Conservation (phyloP, 352 stramenopile genomes). For the Thalassiosira livingstoniorum region DNA sequence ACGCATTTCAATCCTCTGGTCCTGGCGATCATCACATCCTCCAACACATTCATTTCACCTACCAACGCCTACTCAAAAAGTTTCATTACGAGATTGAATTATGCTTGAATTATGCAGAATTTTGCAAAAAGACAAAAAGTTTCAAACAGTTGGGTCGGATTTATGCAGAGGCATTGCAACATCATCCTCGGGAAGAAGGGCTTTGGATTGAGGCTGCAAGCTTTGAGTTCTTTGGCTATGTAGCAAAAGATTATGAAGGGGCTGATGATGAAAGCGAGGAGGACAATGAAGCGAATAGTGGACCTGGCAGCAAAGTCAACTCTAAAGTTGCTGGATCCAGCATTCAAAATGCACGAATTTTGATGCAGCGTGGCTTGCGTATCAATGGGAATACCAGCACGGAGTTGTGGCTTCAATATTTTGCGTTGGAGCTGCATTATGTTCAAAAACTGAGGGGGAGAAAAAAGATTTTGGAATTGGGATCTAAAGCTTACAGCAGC, state of each 20-base stretch:
- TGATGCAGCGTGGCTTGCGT: conserved; percentile 80
- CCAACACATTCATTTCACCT: conserved; percentile 82
- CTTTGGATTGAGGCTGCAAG: conserved; percentile 83
- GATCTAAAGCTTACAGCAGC: not conserved
- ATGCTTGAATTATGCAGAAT: conserved; percentile 76
- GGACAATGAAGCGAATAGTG: conserved; percentile 13
- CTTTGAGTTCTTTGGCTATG: conserved; percentile 81
- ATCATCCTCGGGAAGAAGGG: conserved; percentile 74
- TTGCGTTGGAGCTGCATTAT: conserved; percentile 84
- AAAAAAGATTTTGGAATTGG: conserved; percentile 66
- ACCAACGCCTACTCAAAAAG: conserved; percentile 74
- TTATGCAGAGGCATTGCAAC: conserved; percentile 79
- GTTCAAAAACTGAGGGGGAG: conserved; percentile 76
- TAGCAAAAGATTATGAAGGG: conserved; percentile 34
- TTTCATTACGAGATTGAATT: conserved; percentile 76
- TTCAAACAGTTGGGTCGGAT: conserved; percentile 66
- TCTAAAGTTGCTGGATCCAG: conserved; percentile 49
- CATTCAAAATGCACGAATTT: conserved; percentile 75
- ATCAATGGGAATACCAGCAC: conserved; percentile 67
- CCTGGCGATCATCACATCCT: conserved; percentile 80
- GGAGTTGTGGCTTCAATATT: conserved; percentile 83
- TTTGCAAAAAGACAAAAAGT: conserved; percentile 67
- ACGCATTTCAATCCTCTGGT: conserved; percentile 51
- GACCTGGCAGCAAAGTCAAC: no score
- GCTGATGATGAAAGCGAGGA: conserved; percentile 10